These are phyloP conservation scores for Xylaria sp. DNA, from an alignment of 2,329 filamentous ascomycete species.

Conservation along the genomic window DNA sequence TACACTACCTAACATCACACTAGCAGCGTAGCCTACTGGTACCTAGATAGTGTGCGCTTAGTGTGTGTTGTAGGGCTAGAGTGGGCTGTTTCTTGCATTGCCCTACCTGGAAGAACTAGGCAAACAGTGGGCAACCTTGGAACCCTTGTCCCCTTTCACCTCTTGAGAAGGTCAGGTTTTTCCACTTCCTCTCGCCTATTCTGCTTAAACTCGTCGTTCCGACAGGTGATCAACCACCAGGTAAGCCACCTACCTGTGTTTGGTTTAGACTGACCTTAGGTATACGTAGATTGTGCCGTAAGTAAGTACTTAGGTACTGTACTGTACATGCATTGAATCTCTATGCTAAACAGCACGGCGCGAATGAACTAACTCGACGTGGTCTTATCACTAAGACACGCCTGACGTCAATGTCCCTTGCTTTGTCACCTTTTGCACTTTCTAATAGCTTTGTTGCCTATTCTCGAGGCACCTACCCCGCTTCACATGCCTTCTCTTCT, in stretches of 20 bases:
- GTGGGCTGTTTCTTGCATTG: constrained; percentile 10
- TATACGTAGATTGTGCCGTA: no score
- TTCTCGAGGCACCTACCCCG: background rate
- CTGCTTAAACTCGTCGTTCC: background rate
- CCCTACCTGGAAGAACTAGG: constrained; percentile 10
- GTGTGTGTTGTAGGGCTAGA: constrained; percentile 18
- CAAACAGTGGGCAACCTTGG: constrained; percentile 11
- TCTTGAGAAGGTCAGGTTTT: constrained; percentile 17
- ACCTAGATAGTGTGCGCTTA: background rate
- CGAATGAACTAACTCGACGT: no score
- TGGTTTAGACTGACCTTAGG: no score
- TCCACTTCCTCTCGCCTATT: constrained; percentile 23
- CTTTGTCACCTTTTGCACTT: constrained; percentile 14
- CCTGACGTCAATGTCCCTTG: background rate
- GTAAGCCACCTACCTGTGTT: background rate
- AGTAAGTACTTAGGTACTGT: no score
- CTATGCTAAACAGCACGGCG: no score
- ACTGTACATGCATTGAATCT: no score
- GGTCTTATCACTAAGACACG: no score
- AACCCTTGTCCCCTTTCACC: background rate
- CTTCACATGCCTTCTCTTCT: background rate
- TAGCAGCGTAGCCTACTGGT: background rate
- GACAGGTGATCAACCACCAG: background rate
- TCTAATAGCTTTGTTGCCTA: background rate
- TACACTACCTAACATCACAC: no score